Percentiles rank a stretch among this genome's conserved stretches.
phyloP scores from a whole-genome alignment of 2,329 filamentous ascomycete genomes.

The Monilinia vaccinii-corymbosi region DNA sequence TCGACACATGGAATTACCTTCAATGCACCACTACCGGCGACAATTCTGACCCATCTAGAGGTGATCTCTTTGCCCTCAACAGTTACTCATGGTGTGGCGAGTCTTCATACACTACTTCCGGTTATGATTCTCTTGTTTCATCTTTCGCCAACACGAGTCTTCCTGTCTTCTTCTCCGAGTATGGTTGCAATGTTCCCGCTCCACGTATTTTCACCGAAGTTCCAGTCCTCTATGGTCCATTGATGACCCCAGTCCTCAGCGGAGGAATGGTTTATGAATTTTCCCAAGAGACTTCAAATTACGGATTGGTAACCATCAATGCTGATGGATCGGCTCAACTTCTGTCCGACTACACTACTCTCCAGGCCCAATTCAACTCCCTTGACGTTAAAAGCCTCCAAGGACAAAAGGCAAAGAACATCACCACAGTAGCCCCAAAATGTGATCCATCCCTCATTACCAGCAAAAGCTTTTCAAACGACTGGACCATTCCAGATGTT shows the following conservation, averaged over 20 bases:
- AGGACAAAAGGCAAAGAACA: conserved; percentile 48
- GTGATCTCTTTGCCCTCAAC: conserved; percentile 72
- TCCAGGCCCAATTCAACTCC: conserved; percentile 65
- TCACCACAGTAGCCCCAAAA: conserved; percentile 45
- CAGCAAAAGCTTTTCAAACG: conserved; percentile 57
- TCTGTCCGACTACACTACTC: conserved; percentile 59
- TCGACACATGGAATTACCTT: conserved; percentile 69
- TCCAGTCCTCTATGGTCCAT: conserved; percentile 56
- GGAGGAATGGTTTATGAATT: conserved; percentile 79
- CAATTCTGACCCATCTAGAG: conserved; percentile 50
- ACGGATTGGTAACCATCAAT: conserved; percentile 55
- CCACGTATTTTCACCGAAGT: conserved; percentile 72
- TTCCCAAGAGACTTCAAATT: conserved; percentile 60
- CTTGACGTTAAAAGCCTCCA: conserved; percentile 63
- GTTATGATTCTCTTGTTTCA: conserved; percentile 53
- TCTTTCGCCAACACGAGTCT: conserved; percentile 59
- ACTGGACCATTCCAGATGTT: conserved; percentile 66
- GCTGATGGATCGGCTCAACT: conserved; percentile 48
- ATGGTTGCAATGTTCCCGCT: conserved; percentile 64
- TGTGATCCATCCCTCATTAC: conserved; percentile 62
- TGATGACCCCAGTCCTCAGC: conserved; percentile 62
- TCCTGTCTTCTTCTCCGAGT: conserved; percentile 76
- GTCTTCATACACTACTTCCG: conserved; percentile 52
- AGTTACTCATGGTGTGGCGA: conserved; percentile 65
- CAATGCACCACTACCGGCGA: conserved; percentile 51